Base-by-base conservation (phyloP, 2,329 filamentous ascomycete species). In the Cladosporium halotolerans region DNA sequence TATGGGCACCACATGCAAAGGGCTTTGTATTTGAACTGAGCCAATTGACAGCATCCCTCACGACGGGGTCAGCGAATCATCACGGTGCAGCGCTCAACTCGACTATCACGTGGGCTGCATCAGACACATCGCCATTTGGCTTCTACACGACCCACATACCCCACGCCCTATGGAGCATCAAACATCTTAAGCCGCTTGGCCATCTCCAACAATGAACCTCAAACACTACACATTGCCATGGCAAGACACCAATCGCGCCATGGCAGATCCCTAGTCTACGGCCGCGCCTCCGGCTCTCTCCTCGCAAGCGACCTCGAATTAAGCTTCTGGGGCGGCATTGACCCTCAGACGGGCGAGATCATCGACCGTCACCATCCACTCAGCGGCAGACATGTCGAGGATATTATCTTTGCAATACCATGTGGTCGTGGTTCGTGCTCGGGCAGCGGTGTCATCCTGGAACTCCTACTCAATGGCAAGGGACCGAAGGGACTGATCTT, bases 301-400 rank as follows among this genome's bases (percentile, higher is more conserved):
- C 42, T 44, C 14, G 16, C 42, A n/a, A 44, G 42, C 23, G 11
- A 44, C 9, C 9, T 44, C 4, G 23, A 44, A 32, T 58, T 77
- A 16, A 77, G 74, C 60, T 77, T 77, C 61, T 76, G 72, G 74
- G 72, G 72, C 7, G 75, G 75, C 0, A 69, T 76, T 1, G 58
- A 73, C 38, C 63, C 71, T 1, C 51, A 63, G 3, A 74, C 69
- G 0, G 73, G 76, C 34, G 56, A 67, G 10, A 63, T 78, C 1
- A 70, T 76, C 43, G 76, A 78, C 51, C 66, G 63, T 1, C 72
- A 74, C 38, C 74, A 77, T 50, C 70, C 71, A 0, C 58, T 78
- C 2, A 58, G 57, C 6, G 72, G 73, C 0, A 33, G 62, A 5
- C 57, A 45, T 13, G 53, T 77, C 0, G 57, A 64, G 3, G 62